Conservation (phyloP, 2,329 filamentous ascomycete species). For the Neonectria coccinea region DNA sequence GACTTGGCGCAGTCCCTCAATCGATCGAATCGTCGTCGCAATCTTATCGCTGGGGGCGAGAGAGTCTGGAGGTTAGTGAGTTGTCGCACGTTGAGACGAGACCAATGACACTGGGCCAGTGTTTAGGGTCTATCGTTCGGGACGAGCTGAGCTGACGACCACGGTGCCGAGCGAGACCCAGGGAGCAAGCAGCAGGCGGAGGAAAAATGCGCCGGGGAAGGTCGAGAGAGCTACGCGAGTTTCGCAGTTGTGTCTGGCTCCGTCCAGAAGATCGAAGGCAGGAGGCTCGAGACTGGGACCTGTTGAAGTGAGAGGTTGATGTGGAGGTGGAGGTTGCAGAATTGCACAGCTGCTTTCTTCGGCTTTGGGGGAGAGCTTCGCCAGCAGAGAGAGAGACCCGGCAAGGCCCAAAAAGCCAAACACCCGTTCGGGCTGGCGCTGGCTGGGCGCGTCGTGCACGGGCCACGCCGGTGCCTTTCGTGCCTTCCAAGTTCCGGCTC, state of each 20-base stretch:
- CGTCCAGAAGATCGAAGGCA: background rate
- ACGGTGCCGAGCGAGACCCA: background rate
- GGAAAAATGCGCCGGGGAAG: background rate
- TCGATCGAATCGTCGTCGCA: constrained; percentile 26
- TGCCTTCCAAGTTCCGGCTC: background rate
- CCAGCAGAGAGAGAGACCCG: constrained; percentile 32
- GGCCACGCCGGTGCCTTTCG: constrained; percentile 22
- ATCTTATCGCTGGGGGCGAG: constrained; percentile 15
- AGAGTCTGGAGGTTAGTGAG: background rate
- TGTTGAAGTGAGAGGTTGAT: constrained; percentile 7
- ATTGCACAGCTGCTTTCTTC: constrained; percentile 27
- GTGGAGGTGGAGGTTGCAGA: constrained; percentile 25
- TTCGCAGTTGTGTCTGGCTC: background rate
- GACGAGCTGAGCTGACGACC: constrained; percentile 3
- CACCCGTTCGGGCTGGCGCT: constrained; percentile 11
- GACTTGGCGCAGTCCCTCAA: constrained; percentile 20
- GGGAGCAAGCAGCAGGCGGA: background rate
- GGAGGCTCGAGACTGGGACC: constrained; percentile 5
- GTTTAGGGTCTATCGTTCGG: constrained; percentile 3
- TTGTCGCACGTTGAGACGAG: constrained; percentile 1
- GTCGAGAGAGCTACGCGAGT: background rate
- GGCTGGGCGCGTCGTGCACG: constrained; percentile 4
- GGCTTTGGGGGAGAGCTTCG: constrained; percentile 40
- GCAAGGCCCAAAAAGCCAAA: constrained; percentile 13
- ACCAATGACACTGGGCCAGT: constrained; percentile 11